Conservation (phyloP, 106 monocot species). For the Dendrobium chrysotoxum region DNA sequence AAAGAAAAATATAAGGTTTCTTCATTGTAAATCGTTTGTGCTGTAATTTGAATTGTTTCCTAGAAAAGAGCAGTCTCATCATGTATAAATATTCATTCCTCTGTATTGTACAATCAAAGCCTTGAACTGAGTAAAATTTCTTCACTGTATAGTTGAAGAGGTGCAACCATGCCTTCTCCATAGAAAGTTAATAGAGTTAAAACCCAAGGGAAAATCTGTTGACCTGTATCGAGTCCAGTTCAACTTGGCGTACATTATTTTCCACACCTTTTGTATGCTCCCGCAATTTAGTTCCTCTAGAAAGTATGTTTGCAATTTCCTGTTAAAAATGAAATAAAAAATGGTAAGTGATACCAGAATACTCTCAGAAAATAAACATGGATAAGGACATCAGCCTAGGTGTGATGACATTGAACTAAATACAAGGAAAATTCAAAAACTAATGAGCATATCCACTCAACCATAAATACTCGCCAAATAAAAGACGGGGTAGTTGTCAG, state of each 20-base stretch:
- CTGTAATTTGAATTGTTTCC: too few species aligned
- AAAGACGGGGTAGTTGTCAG: background rate
- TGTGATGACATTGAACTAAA: background rate
- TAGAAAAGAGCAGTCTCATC: too few species aligned
- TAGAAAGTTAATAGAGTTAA: background rate
- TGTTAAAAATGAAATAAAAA: conserved; percentile 14
- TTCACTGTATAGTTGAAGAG: background rate
- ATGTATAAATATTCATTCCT: too few species aligned
- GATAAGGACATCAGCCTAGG: background rate
- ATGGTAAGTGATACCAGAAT: background rate
- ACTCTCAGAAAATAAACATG: background rate
- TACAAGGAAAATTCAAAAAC: background rate
- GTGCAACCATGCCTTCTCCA: background rate
- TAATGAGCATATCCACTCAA: background rate
- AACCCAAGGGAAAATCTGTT: background rate
- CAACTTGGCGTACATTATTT: conserved; percentile 91
- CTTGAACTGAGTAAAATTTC: too few species aligned
- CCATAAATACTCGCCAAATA: background rate
- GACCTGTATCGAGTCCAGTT: conserved; percentile 97
- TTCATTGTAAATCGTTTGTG: too few species aligned
- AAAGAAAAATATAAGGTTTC: too few species aligned
- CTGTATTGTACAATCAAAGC: too few species aligned
- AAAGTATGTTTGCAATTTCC: conserved; percentile 88
- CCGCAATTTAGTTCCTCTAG: conserved; percentile 78
- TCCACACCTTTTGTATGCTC: conserved; percentile 91